Base-by-base conservation (phyloP, 2,329 filamentous ascomycete species). In the Ploettnerulaceae sp. region DNA sequence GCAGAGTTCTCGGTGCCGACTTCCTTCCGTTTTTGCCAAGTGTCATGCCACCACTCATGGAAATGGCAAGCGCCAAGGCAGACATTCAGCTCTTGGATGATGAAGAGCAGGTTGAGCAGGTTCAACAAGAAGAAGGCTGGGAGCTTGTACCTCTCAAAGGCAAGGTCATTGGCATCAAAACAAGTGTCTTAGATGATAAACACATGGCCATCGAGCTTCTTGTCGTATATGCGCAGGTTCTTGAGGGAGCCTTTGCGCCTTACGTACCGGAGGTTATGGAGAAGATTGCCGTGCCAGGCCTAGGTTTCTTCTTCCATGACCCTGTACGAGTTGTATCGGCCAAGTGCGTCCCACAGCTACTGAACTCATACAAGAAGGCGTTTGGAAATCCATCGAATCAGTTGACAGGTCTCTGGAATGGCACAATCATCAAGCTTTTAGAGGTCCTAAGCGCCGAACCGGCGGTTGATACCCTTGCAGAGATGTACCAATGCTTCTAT, bases 401-500 rank as follows among this genome's bases (percentile, higher is more conserved):
- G 61, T 81, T 97, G 45, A 76, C 74, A n/a, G 77, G 80, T 33
- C 77, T 98, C 38, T 98, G 93, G 93, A 77, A 76, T 52, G 82
- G 77, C 45, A 94, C 90, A 3, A 83, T 93, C 7, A 86, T 88
- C 60, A 96, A 95, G 70, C 77, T 97, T 26, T 80, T 98, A 8
- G 93, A 97, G 66, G 90, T 96, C 1, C 76, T 98, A 29, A 88
- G 84, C 52, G 90, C 90, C 0, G 93, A 98, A 70, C 91, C 93
- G 15, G 89, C 90, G 1, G 90, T 98, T 49, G 93, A 98, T 60
- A 95, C 93, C 0, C 77, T 98, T 36, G 91, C 93, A 1, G 93
- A 97, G 69, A 96, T 98, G 89, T 98, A 96, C 69, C 91, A 97
- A 68, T 98, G 93, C 72, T 98, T 98, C 73, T 98, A 98, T 67